Evolutionary conservation across 1,284 basidiomycete genomes (phyloP).

Genomic region (Ganoderma lingzhi): DNA sequence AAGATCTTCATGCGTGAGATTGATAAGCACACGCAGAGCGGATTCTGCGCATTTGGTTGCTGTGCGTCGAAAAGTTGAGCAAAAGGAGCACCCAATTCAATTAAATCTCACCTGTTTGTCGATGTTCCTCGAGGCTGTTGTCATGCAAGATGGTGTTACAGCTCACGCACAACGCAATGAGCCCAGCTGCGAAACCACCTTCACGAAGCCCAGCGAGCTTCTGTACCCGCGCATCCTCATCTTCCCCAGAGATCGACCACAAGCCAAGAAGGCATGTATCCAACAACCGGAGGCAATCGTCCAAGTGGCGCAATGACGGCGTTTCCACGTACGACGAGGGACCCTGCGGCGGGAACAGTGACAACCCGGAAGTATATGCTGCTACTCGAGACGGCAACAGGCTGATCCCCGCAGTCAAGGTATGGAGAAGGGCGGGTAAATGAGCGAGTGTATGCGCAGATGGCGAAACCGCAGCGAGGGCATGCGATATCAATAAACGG

Average conservation of each 20-base stretch:
- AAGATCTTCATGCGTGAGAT: conserved; percentile 66
- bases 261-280: conserved; percentile 68
- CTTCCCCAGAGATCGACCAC: conserved; percentile 49
- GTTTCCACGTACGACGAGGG: conserved; percentile 36
- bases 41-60: conserved; percentile 61
- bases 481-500: conserved; percentile 59
- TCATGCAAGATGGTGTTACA: conserved; percentile 45
- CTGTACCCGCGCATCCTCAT: conserved; percentile 23
- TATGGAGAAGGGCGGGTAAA: conserved; percentile 43
- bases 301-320: conserved; percentile 56
- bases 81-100: not conserved
- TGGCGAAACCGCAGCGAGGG: conserved; percentile 49
- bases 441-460: conserved; percentile 46
- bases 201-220: conserved; percentile 35
- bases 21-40: conserved; percentile 70
- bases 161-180: conserved; percentile 57
- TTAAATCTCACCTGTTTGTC: conserved; percentile 28
- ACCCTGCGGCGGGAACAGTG: conserved; percentile 44
- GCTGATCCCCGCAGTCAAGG: conserved; percentile 47
- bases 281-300: conserved; percentile 65
- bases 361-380: conserved; percentile 52
- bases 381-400: conserved; percentile 48
- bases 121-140: conserved; percentile 27
- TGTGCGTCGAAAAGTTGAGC: conserved; percentile 32
- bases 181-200: conserved; percentile 44